Percentiles rank a stretch among this genome's conserved stretches.
Evolutionary conservation across 306 rosid species (phyloP).

Genomic region (Sphenostylis stenocarpa): DNA sequence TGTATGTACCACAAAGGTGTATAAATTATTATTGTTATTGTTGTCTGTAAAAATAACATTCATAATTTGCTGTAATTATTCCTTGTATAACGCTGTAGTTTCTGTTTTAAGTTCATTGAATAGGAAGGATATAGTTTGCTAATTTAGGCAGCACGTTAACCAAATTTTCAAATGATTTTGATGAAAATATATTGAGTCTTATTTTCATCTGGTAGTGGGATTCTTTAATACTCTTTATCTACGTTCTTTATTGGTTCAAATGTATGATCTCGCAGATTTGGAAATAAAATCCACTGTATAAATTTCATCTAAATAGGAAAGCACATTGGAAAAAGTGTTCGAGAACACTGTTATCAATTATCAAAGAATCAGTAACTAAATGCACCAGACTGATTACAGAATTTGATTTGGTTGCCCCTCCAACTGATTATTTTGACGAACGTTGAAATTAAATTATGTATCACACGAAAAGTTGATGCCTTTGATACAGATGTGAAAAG

Average conservation of each 20-base stretch:
- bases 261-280: no score
- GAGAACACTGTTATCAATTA: no score
- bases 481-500: not conserved
- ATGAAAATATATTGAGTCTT: not conserved
- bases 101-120: conserved; percentile 31
- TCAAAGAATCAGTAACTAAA: no score
- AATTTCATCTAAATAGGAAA: no score
- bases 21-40: conserved; percentile 26
- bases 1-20: conserved; percentile 28
- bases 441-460: no score
- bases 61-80: conserved; percentile 47
- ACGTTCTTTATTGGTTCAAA: not conserved
- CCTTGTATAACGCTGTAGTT: conserved; percentile 44
- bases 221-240: no score
- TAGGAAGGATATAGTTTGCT: conserved; percentile 29
- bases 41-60: conserved; percentile 49
- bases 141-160: conserved; percentile 31
- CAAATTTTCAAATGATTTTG: not conserved
- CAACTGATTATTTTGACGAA: no score
- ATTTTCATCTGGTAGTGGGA: not conserved
- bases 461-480: no score
- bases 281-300: no score
- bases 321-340: no score
- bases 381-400: no score
- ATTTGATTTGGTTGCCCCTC: no score